phyloP scores from a whole-genome alignment of 306 rosid species.

The Luffa acutangula region DNA sequence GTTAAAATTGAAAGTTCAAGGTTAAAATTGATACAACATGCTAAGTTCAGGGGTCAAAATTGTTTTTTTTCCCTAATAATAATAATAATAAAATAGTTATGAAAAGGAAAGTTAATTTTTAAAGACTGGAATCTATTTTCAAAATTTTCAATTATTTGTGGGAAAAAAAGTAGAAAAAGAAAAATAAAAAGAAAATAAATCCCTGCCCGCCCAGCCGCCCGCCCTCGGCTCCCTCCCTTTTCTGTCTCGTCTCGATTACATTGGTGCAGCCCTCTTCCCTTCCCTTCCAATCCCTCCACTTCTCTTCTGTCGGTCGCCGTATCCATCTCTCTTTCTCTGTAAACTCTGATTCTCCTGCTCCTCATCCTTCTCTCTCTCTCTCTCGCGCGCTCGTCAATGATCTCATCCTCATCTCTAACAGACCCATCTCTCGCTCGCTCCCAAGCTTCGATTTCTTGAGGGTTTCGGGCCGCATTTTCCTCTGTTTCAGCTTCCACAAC shows the following conservation, averaged over 20 bases:
- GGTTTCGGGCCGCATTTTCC: neutral
- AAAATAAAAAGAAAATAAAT: neutral
- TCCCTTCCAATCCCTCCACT: neutral
- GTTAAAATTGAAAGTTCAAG: too few species aligned
- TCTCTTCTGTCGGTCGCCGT: neutral
- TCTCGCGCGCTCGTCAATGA: neutral
- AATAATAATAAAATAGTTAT: too few species aligned
- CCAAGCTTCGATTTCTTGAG: neutral
- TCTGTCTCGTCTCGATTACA: neutral
- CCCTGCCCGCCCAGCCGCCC: neutral
- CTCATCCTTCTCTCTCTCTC: neutral
- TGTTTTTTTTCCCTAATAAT: too few species aligned
- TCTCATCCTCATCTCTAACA: neutral
- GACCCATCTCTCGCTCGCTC: neutral
- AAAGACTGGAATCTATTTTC: neutral
- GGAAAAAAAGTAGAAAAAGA: neutral
- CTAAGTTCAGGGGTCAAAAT: too few species aligned
- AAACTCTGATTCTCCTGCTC: neutral
- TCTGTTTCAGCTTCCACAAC: neutral
- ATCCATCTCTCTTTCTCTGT: neutral
- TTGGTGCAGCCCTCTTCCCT: neutral
- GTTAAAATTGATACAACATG: too few species aligned
- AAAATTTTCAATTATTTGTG: neutral
- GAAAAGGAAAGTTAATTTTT: neutral
- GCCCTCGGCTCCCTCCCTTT: neutral